Base-by-base conservation (phyloP, 148 eudicot genomes). In the Suaeda aralocaspica region DNA sequence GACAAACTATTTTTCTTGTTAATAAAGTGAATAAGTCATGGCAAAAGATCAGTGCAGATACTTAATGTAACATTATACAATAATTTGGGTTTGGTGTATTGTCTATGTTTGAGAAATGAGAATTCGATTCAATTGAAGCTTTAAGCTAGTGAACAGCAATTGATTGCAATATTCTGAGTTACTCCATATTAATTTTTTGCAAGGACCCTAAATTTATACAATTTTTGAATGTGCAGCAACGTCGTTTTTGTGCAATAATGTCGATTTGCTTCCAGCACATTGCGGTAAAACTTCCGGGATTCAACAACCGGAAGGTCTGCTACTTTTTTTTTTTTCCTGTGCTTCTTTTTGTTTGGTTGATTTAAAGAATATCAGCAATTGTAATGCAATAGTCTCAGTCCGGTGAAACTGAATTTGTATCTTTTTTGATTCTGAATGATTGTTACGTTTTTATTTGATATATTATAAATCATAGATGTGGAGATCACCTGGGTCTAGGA, bases 291-390 rank as follows among this genome's bases (percentile, higher is more conserved):
- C 69, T 64, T 45, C 34, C 82, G 51, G 75, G 77, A 8, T 34
- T 70, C 56, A 80, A 55, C 31, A 31, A 24, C 59, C 62, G 9
- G 15, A 80, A 77, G 83, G 86, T 83, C 22, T 58, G 72, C 61
- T n/a, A 26, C 62, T 42, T 1, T 57, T 45, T 69, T 46, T 22
- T 55, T 33, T 1, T 58, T 46, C 58, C 26, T 12, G 30, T 28
- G 22, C 30, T 26, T 63, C 14, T 25, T 6, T 48, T 64, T 52
- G n/a, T 60, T 19, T 63, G n/a, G n/a, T n/a, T 63, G 36, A 19
- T 52, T 59, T 9, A 19, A 10, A 58, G 41, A 46, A 22, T 36
- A 6, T 60, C n/a, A 21, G 49, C 4, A 18, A 2, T 3, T 46
- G 22, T 10, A 45, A 30, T 50, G 21, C 22, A 44, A 30, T 46